phyloP scores from a whole-genome alignment of 352 stramenopile genomes.

The Pythium myriotylum region DNA sequence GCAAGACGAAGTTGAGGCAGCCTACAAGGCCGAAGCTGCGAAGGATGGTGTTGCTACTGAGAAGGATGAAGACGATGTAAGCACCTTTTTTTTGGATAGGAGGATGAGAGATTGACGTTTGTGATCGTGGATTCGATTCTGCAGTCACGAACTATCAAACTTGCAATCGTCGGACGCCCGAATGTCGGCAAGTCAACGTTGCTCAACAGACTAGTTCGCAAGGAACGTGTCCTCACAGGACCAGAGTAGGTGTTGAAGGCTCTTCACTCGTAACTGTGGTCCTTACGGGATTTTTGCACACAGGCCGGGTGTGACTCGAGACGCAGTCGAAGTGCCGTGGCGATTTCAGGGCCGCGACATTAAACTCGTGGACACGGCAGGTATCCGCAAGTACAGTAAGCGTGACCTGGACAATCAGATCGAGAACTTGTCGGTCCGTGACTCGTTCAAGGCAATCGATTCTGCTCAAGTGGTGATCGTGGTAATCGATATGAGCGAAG shows the following conservation, averaged over 20 bases:
- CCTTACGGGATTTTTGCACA: background rate
- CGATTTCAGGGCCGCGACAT: conserved; percentile 72
- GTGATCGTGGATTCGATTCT: background rate
- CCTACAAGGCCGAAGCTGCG: conserved; percentile 10
- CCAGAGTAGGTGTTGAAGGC: conserved; percentile 60
- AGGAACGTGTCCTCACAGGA: conserved; percentile 77
- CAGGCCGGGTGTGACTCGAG: conserved; percentile 80
- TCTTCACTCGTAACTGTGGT: background rate
- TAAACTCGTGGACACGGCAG: conserved; percentile 81
- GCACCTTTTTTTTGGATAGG: too few species aligned
- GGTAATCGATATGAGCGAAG: conserved; percentile 81
- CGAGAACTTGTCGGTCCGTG: conserved; percentile 81
- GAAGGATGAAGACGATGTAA: conserved; percentile 56
- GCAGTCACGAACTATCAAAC: conserved; percentile 66
- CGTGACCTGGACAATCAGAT: conserved; percentile 84
- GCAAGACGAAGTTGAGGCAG: conserved; percentile 38
- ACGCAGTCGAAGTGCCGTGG: conserved; percentile 83
- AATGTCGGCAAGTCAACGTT: conserved; percentile 85
- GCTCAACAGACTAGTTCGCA: conserved; percentile 82
- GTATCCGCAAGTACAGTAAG: conserved; percentile 85
- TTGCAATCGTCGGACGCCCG: conserved; percentile 77
- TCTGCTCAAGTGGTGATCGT: conserved; percentile 81
- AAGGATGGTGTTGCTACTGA: conserved; percentile 31
- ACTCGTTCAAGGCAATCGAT: conserved; percentile 81
- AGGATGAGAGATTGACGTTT: too few species aligned